Evolutionary conservation across 1,284 basidiomycete species (phyloP).

Genomic region (Rhizoctonia solani): DNA sequence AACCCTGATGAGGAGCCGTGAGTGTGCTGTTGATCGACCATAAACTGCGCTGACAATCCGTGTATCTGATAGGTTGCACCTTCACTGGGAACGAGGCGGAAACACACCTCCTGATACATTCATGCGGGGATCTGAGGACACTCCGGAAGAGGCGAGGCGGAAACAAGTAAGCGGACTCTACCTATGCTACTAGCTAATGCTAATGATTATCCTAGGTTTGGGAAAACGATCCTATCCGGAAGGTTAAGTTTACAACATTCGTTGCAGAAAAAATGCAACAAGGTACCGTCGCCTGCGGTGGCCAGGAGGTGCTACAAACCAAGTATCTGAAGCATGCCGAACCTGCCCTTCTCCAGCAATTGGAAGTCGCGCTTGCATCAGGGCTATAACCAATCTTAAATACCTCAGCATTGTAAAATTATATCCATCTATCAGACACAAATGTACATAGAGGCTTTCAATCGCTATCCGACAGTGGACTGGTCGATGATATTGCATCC

Average conservation of each 20-base stretch:
- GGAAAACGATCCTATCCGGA: constrained; percentile 69
- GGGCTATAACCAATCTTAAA: constrained; percentile 6
- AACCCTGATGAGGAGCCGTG: constrained; percentile 17
- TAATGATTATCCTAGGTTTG: constrained; percentile 55
- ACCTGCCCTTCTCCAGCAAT: constrained; percentile 66
- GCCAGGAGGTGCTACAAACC: constrained; percentile 60
- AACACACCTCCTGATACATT: constrained; percentile 56
- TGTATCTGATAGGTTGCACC: constrained; percentile 36
- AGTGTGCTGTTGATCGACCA: not conserved
- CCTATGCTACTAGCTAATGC: constrained; percentile 4
- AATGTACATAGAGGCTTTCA: constrained; percentile 16
- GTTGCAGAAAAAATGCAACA: constrained; percentile 61
- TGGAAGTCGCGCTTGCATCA: constrained; percentile 55
- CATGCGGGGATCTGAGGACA: constrained; percentile 63
- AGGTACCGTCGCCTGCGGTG: constrained; percentile 57
- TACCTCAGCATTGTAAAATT: constrained; percentile 1
- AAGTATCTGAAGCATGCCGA: constrained; percentile 68
- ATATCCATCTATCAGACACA: not conserved
- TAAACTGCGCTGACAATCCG: not conserved
- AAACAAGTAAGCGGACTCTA: constrained; percentile 56
- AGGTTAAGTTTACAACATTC: constrained; percentile 60
- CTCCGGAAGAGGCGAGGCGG: constrained; percentile 69
- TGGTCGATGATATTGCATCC: constrained; percentile 15
- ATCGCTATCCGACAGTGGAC: constrained; percentile 29
- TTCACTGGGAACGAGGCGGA: constrained; percentile 67